phyloP scores from a whole-genome alignment of 192 early-diverging fungal species.

The Entrophospora sp. region DNA sequence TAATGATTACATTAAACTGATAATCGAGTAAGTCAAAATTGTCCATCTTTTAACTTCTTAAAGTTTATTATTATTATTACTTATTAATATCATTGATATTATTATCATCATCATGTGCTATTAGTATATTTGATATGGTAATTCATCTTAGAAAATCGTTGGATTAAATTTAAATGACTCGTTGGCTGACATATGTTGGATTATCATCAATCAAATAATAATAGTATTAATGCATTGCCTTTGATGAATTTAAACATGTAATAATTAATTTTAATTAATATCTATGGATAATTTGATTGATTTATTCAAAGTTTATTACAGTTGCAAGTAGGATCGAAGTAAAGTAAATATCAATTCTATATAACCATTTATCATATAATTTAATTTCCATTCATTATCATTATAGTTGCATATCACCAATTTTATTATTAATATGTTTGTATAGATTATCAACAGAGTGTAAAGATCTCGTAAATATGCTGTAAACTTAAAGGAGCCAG shows the following conservation, averaged over 20 bases:
- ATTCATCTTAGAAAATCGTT: neutral
- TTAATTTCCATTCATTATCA: neutral
- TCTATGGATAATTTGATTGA: no score
- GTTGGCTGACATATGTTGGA: no score
- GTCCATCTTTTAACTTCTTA: neutral
- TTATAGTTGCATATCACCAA: neutral
- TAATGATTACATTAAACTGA: neutral
- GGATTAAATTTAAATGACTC: no score
- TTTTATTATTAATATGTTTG: neutral
- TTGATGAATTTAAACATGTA: conserved; percentile 5
- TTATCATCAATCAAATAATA: no score
- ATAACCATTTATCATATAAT: neutral
- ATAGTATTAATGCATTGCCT: neutral
- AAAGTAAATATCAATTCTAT: neutral
- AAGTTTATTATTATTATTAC: neutral
- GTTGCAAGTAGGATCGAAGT: neutral
- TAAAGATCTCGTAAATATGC: neutral
- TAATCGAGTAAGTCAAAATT: conserved; percentile 8
- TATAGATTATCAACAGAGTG: conserved; percentile 14
- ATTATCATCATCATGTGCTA: no score
- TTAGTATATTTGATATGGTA: conserved; percentile 12
- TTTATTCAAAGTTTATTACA: conserved; percentile 10
- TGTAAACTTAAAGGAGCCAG: conserved; percentile 15
- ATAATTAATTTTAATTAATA: neutral
- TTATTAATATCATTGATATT: no score